phyloP scores from a whole-genome alignment of 768 basidiomycete species.

The Rossbeevera mucosa region DNA sequence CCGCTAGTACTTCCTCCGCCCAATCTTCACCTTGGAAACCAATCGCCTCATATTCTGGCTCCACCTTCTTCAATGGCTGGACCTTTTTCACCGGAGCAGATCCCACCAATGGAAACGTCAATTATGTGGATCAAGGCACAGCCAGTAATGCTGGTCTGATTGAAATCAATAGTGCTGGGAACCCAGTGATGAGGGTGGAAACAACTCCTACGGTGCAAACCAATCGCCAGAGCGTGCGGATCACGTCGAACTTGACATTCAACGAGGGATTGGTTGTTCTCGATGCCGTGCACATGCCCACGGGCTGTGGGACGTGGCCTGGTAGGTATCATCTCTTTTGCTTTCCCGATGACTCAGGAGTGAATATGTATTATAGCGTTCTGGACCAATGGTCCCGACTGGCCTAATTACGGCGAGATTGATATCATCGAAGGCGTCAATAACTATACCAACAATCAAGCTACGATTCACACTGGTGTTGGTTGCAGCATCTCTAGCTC shows the following conservation, averaged over 20 bases:
- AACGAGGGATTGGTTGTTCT: slow-evolving; percentile 70
- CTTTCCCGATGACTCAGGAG: background rate
- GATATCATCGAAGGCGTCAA: slow-evolving; percentile 84
- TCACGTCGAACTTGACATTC: slow-evolving; percentile 57
- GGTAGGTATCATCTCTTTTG: slow-evolving; percentile 23
- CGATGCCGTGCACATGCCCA: slow-evolving; percentile 87
- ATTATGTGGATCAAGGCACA: slow-evolving; percentile 58
- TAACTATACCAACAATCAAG: slow-evolving; percentile 76
- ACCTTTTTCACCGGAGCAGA: slow-evolving; percentile 63
- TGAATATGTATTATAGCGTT: slow-evolving; percentile 31
- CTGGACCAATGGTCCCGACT: slow-evolving; percentile 48
- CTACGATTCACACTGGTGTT: slow-evolving; percentile 71
- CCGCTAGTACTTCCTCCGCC: slow-evolving; percentile 18
- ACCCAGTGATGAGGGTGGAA: slow-evolving; percentile 86
- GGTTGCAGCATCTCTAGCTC: slow-evolving; percentile 63
- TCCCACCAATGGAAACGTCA: slow-evolving; percentile 72
- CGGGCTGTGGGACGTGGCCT: slow-evolving; percentile 87
- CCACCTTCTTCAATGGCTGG: slow-evolving; percentile 80
- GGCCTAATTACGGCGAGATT: slow-evolving; percentile 61
- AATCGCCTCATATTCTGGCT: slow-evolving; percentile 55
- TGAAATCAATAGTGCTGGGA: slow-evolving; percentile 61
- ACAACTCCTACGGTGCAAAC: slow-evolving; percentile 69
- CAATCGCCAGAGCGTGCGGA: slow-evolving; percentile 73
- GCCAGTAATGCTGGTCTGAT: slow-evolving; percentile 59
- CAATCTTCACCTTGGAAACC: slow-evolving; percentile 56